Evolutionary conservation across 2,329 filamentous ascomycete species (phyloP).

Genomic region (Fusarium sp.): DNA sequence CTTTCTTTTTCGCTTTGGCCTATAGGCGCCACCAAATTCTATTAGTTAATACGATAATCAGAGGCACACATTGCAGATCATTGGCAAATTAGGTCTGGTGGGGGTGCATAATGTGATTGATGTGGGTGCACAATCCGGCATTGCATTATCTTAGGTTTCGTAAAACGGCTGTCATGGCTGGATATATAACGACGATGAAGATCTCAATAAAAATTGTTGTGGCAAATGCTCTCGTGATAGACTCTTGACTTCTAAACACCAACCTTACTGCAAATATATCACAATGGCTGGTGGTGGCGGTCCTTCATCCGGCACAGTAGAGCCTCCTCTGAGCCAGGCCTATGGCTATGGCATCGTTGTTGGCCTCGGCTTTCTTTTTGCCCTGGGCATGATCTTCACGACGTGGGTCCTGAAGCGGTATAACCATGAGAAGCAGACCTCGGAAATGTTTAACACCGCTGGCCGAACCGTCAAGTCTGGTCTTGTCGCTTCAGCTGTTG

Average conservation of each 20-base stretch:
- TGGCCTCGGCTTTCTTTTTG: constrained; percentile 77
- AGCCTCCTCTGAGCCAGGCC: constrained; percentile 60
- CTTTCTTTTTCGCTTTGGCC: not conserved
- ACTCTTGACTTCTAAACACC: not conserved
- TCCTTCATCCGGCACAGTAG: constrained; percentile 27
- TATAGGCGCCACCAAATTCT: not conserved
- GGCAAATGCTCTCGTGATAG: not conserved
- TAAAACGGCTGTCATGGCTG: not conserved
- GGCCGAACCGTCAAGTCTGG: constrained; percentile 90
- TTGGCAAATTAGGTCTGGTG: not conserved
- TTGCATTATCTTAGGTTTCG: not conserved
- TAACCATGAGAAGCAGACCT: constrained; percentile 79
- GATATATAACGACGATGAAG: not conserved
- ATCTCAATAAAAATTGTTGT: not conserved
- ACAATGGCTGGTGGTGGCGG: constrained; percentile 32
- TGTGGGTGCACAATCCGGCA: not conserved
- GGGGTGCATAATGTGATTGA: not conserved
- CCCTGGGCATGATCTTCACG: constrained; percentile 68
- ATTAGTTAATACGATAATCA: not conserved
- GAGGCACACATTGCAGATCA: not conserved
- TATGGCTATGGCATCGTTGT: constrained; percentile 83
- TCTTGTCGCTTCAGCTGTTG: constrained; percentile 87
- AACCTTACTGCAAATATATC: not conserved
- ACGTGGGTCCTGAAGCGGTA: constrained; percentile 45
- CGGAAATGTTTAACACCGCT: constrained; percentile 91